phyloP scores from a whole-genome alignment of 768 basidiomycete genomes.

The Collybiopsis confluens region DNA sequence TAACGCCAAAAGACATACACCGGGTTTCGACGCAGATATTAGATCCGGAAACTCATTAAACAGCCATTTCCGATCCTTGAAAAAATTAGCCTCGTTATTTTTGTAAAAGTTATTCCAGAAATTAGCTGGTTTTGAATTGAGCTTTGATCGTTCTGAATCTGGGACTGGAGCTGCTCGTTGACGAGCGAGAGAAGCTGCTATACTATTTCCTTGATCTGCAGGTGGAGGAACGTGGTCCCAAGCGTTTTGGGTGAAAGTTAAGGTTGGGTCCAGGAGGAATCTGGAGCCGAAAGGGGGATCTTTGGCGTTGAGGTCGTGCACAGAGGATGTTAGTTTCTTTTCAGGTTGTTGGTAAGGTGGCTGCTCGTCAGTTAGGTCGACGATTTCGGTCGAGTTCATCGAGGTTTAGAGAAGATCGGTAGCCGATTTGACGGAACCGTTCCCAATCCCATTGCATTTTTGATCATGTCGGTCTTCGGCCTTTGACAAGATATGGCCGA shows the following conservation, averaged over 20 bases:
- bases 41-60: conserved; percentile 95
- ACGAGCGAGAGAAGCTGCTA: conserved; percentile 61
- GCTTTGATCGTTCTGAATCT: conserved; percentile 62
- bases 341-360: no score
- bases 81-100: conserved; percentile 82
- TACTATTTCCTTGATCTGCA: conserved; percentile 71
- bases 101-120: conserved; percentile 94
- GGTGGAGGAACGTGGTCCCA: conserved; percentile 91
- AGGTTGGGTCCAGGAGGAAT: conserved; percentile 63
- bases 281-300: conserved; percentile 29
- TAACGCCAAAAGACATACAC: conserved; percentile 36
- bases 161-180: conserved; percentile 76
- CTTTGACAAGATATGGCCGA: no score
- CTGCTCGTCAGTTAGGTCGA: no score
- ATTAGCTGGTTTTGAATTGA: conserved; percentile 68
- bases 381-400: no score
- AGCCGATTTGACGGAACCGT: no score
- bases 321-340: conserved; percentile 42
- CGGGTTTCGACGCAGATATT: conserved; percentile 57
- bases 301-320: conserved; percentile 48
- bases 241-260: conserved; percentile 84
- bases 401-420: no score
- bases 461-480: no score
- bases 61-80: conserved; percentile 90
- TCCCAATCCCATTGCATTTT: no score